phyloP scores from a whole-genome alignment of 2,329 filamentous ascomycete genomes.

The Leptographium galeiforme region DNA sequence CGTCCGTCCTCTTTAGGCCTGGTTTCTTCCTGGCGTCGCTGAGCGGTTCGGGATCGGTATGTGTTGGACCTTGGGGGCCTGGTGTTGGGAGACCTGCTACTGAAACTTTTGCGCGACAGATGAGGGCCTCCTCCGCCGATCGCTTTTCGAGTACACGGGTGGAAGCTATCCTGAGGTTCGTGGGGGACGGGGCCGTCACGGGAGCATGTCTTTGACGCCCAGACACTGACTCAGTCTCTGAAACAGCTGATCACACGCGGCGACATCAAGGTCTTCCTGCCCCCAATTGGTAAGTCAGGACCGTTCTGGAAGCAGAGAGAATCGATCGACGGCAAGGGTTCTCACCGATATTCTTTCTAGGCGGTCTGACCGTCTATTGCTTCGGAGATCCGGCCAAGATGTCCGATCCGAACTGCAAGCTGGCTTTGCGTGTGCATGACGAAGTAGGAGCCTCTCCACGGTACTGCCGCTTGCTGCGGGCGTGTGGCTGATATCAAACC shows the following conservation, averaged over 20 bases:
- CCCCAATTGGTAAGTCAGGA: conserved; percentile 58
- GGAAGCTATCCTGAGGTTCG: conserved; percentile 79
- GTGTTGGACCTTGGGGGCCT: not conserved
- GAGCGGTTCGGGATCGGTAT: conserved; percentile 80
- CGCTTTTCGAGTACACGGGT: conserved; percentile 88
- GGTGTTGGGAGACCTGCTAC: not conserved
- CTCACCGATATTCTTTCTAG: conserved; percentile 19
- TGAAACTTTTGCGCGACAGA: conserved; percentile 34
- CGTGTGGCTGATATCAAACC: not conserved
- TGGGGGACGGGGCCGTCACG: not conserved
- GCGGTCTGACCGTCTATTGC: conserved; percentile 89
- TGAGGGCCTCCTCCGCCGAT: conserved; percentile 72
- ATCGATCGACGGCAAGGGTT: not conserved
- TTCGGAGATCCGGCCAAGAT: conserved; percentile 93
- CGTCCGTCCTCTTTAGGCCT: conserved; percentile 30
- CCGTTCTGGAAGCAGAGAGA: not conserved
- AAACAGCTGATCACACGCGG: conserved; percentile 68
- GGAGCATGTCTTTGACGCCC: not conserved
- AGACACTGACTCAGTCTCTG: conserved; percentile 5
- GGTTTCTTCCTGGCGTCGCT: conserved; percentile 78
- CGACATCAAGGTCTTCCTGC: conserved; percentile 91
- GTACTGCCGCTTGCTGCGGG: not conserved
- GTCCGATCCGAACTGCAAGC: conserved; percentile 66
- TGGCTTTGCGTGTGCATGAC: conserved; percentile 72
- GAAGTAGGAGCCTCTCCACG: conserved; percentile 29